A percentile compares a stretch with the other conserved stretches of the same genome.
These are phyloP conservation scores for Halenospora varia DNA, from an alignment of 495 filamentous ascomycete species.

Conservation along the genomic window DNA sequence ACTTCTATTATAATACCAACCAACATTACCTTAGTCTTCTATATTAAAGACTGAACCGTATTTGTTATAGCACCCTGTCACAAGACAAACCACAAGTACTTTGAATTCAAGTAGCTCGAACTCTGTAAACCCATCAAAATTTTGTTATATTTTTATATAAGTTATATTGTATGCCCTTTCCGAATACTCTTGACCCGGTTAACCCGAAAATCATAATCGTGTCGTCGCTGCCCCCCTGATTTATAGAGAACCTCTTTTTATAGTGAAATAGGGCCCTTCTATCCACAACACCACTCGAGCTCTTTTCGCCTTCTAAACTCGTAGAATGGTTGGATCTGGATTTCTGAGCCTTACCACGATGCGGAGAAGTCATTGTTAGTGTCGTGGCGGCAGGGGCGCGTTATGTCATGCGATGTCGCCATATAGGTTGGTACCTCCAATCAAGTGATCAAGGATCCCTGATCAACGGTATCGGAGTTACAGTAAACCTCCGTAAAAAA, in stretches of 20 bases:
- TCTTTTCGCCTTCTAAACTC: not conserved
- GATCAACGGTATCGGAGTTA: not conserved
- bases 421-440: not conserved
- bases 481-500: not conserved
- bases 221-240: not conserved
- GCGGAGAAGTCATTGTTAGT: conserved; percentile 10
- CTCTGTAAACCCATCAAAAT: too few relatives aligned
- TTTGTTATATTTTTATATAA: too few relatives aligned
- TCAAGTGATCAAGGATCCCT: not conserved
- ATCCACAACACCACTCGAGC: not conserved
- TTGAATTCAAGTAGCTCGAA: too few relatives aligned
- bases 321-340: not conserved
- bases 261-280: not conserved
- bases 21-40: too few relatives aligned
- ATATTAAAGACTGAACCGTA: too few relatives aligned
- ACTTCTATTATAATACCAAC: too few relatives aligned
- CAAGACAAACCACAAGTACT: too few relatives aligned
- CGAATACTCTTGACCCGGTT: not conserved
- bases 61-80: too few relatives aligned
- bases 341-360: not conserved
- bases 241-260: not conserved
- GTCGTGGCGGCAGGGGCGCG: not conserved
- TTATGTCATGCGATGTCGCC: conserved; percentile 6
- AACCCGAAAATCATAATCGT: not conserved
- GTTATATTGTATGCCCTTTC: not conserved